Conservation (phyloP, 352 stramenopile species). For the Phytophthora capsici region DNA sequence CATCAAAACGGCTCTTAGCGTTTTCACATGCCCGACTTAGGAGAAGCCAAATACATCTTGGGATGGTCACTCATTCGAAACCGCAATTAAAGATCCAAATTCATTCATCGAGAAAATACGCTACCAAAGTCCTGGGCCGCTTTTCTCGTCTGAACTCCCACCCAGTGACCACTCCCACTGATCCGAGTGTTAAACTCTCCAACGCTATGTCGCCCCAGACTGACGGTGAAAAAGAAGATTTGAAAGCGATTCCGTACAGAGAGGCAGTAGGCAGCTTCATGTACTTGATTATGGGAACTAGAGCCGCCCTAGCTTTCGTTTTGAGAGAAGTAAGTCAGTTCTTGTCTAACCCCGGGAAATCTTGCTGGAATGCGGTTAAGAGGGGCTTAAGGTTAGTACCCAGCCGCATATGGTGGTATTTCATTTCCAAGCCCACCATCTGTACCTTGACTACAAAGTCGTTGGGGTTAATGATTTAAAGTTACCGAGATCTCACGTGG, state of each 20-base stretch:
- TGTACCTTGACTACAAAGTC: no score
- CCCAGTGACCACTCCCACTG: neutral
- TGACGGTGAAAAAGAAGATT: neutral
- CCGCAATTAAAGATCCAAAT: neutral
- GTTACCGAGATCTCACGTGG: no score
- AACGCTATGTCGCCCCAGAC: neutral
- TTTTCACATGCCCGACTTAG: neutral
- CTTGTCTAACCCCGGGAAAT: neutral
- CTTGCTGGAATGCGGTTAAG: neutral
- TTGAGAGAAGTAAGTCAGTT: constrained; percentile 1
- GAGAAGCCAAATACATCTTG: neutral
- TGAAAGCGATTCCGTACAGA: no score
- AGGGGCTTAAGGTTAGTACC: neutral
- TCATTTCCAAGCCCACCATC: no score
- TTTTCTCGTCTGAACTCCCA: neutral
- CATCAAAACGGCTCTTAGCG: neutral
- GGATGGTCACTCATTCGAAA: neutral
- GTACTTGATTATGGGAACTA: constrained; percentile 5
- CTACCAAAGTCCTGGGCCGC: neutral
- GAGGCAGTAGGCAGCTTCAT: neutral
- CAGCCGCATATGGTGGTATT: no score
- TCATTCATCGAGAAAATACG: no score
- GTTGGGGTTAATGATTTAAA: no score
- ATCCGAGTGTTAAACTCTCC: neutral
- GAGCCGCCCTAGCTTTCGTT: neutral